Evolutionary conservation across 2,329 filamentous ascomycete species (phyloP).

Genomic region (Akanthomyces muscarius): DNA sequence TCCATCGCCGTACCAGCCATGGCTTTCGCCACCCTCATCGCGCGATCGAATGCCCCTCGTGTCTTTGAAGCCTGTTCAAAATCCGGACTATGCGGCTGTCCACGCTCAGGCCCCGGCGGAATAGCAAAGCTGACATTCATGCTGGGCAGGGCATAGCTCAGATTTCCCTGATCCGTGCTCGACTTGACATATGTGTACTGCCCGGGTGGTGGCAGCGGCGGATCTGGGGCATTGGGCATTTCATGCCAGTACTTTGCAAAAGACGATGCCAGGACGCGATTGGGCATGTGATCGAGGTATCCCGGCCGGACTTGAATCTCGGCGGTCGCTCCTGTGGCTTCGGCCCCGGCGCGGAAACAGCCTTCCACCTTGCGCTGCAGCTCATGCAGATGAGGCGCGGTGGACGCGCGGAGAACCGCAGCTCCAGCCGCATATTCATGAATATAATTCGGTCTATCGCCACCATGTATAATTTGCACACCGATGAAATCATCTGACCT

Average conservation of each 20-base stretch:
- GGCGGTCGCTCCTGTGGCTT: conserved; percentile 44
- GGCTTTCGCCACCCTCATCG: conserved; percentile 23
- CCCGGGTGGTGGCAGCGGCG: conserved; percentile 30
- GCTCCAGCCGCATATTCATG: conserved; percentile 43
- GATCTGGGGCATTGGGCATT: conserved; percentile 29
- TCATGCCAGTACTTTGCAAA: conserved; percentile 43
- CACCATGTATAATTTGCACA: conserved; percentile 50
- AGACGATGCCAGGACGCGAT: conserved; percentile 42
- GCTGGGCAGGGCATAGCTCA: conserved; percentile 54
- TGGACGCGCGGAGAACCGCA: conserved; percentile 27
- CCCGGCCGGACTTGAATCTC: conserved; percentile 35
- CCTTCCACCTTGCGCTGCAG: conserved; percentile 39
- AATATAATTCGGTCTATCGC: conserved; percentile 53
- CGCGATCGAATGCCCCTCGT: conserved; percentile 22
- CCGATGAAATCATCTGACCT: conserved; percentile 47
- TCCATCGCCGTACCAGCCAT: conserved; percentile 25
- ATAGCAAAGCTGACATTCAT: conserved; percentile 51
- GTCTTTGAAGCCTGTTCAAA: conserved; percentile 24
- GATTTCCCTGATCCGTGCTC: conserved; percentile 56
- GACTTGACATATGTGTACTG: conserved; percentile 46
- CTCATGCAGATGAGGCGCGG: conserved; percentile 31
- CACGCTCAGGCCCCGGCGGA: conserved; percentile 30
- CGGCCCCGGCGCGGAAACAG: conserved; percentile 38
- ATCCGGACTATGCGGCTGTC: conserved; percentile 23
- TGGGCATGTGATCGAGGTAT: conserved; percentile 54